Conservation (phyloP, 352 stramenopile species). For the Phytophthora aleatoria region DNA sequence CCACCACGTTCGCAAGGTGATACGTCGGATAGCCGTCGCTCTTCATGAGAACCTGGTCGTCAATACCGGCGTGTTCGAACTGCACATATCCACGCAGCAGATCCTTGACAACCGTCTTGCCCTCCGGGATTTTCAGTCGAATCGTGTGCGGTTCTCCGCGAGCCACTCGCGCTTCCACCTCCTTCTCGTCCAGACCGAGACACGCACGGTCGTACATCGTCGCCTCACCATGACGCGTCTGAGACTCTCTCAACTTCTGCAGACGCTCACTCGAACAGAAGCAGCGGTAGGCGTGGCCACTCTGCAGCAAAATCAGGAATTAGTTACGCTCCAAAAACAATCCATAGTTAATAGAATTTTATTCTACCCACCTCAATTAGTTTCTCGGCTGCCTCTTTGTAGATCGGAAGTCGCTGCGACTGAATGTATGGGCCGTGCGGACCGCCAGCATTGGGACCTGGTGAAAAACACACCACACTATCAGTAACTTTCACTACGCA, state of each 20-base stretch:
- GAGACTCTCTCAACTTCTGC: conserved; percentile 90
- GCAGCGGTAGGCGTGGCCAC: conserved; percentile 95
- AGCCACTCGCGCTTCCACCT: conserved; percentile 90
- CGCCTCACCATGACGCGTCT: conserved; percentile 87
- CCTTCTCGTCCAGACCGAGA: conserved; percentile 89
- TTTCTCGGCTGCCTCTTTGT: conserved; percentile 90
- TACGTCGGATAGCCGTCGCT: conserved; percentile 94
- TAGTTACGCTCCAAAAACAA: neutral
- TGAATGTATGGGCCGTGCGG: conserved; percentile 96
- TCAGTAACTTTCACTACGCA: neutral
- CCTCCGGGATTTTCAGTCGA: conserved; percentile 94
- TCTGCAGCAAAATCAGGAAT: conserved; percentile 36
- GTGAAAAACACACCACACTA: conserved; percentile 7
- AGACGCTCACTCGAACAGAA: conserved; percentile 97
- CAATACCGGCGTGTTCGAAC: conserved; percentile 88
- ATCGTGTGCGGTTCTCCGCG: conserved; percentile 92
- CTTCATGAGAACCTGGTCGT: conserved; percentile 94
- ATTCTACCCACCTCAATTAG: conserved; percentile 72
- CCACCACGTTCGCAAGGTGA: conserved; percentile 94
- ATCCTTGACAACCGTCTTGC: conserved; percentile 95
- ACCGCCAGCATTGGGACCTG: conserved; percentile 89
- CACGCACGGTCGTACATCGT: conserved; percentile 98
- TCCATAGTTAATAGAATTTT: neutral
- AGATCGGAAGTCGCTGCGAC: conserved; percentile 95
- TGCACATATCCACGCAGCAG: conserved; percentile 94